phyloP scores from a whole-genome alignment of 2,329 filamentous ascomycete genomes.

The Plenodomus biglobosus region DNA sequence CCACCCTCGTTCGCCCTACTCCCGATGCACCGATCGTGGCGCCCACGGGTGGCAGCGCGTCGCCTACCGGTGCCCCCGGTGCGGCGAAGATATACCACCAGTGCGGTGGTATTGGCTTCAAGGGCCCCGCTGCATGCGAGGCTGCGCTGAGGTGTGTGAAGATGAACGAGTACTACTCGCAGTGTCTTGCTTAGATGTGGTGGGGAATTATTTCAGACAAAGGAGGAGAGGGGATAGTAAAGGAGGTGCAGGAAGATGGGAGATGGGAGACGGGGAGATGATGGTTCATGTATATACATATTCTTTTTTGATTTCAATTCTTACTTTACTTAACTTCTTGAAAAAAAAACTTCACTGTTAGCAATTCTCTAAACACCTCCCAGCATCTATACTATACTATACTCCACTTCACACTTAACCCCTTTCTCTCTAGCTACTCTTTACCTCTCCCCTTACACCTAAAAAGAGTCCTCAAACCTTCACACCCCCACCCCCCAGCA shows the following conservation, averaged over 20 bases:
- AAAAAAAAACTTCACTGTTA: too few species aligned
- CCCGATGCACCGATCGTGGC: slow-evolving; percentile 3
- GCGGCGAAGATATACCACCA: slow-evolving; percentile 11
- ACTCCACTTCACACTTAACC: too few species aligned
- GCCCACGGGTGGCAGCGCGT: slow-evolving; percentile 2
- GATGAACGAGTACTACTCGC: slow-evolving; percentile 47
- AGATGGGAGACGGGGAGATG: neutral
- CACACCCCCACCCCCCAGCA: too few species aligned
- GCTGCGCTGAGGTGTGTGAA: slow-evolving; percentile 40
- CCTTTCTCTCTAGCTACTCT: too few species aligned
- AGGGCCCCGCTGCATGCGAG: slow-evolving; percentile 43
- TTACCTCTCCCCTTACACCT: too few species aligned
- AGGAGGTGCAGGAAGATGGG: neutral
- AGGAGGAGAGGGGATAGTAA: neutral
- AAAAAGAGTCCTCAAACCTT: too few species aligned
- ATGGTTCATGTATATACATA: neutral
- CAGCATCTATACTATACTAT: too few species aligned
- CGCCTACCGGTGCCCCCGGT: slow-evolving; percentile 26
- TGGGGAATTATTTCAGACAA: neutral
- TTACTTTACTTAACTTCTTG: too few species aligned
- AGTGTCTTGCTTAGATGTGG: slow-evolving; percentile 32
- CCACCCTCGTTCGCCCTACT: slow-evolving; percentile 11
- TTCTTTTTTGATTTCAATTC: too few species aligned
- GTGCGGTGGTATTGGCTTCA: slow-evolving; percentile 45
- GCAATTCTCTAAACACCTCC: too few species aligned